These are phyloP conservation scores for Camelina sativa DNA, from an alignment of 345 rosid genomes.

Conservation along the genomic window DNA sequence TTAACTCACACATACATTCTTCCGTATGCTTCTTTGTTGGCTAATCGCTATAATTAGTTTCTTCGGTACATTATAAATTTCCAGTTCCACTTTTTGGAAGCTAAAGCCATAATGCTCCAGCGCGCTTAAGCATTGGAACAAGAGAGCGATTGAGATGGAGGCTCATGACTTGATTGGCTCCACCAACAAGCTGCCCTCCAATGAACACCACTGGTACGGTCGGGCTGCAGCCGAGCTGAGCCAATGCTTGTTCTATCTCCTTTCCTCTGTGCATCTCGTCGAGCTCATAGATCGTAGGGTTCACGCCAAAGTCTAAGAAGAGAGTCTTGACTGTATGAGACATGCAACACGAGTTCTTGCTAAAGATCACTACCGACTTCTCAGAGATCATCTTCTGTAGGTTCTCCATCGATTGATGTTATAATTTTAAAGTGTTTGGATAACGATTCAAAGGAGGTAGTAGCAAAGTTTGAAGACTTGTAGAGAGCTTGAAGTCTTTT, in stretches of 20 bases:
- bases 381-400: constrained; percentile 61
- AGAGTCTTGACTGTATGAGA: constrained; percentile 74
- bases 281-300: constrained; percentile 67
- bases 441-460: neutral
- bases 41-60: neutral
- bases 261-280: constrained; percentile 67
- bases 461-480: neutral
- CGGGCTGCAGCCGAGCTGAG: constrained; percentile 68
- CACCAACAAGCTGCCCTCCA: constrained; percentile 84
- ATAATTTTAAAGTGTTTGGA: constrained; percentile 5
- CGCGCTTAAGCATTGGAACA: constrained; percentile 71
- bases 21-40: neutral
- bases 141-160: constrained; percentile 82
- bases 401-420: constrained; percentile 52
- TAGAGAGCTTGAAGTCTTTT: constrained; percentile 6
- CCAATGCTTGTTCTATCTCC: constrained; percentile 76
- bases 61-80: neutral
- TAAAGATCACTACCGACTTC: constrained; percentile 86
- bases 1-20: constrained; percentile 9
- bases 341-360: constrained; percentile 75
- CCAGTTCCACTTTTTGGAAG: neutral
- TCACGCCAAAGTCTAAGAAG: constrained; percentile 70
- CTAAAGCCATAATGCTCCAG: constrained; percentile 76
- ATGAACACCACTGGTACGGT: constrained; percentile 76
- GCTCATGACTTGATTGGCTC: constrained; percentile 79